These are phyloP conservation scores for Hawksworthiomyces lignivorus DNA, from an alignment of 2,329 filamentous ascomycete genomes.

Conservation along the genomic window DNA sequence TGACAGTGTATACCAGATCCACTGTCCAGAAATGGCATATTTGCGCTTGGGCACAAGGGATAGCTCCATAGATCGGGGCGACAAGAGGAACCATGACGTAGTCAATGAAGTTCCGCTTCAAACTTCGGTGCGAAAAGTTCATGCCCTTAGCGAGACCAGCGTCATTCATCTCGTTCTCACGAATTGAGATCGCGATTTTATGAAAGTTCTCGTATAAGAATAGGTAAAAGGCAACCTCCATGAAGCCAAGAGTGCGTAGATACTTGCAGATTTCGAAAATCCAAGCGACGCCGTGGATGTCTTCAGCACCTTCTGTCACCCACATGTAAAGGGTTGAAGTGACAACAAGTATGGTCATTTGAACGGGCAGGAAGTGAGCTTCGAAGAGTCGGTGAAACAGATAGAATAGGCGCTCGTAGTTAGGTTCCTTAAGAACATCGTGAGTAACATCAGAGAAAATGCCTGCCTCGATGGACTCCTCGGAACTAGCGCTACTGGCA, in stretches of 20 bases:
- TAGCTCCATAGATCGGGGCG: constrained; percentile 59
- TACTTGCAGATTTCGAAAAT: constrained; percentile 53
- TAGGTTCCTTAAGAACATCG: constrained; percentile 41
- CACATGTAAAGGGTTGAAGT: constrained; percentile 53
- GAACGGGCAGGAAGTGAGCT: constrained; percentile 63
- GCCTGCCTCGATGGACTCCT: constrained; percentile 37
- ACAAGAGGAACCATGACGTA: constrained; percentile 59
- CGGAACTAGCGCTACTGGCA: constrained; percentile 14
- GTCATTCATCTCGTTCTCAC: constrained; percentile 59
- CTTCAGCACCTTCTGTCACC: constrained; percentile 41
- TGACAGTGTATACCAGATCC: constrained; percentile 63
- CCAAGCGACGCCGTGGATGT: constrained; percentile 48
- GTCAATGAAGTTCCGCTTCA: constrained; percentile 52
- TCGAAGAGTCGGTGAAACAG: constrained; percentile 64
- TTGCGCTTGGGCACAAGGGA: constrained; percentile 61
- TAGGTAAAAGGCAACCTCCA: constrained; percentile 56
- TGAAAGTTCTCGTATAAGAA: constrained; percentile 63
- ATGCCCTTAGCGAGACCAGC: constrained; percentile 58
- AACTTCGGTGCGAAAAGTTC: constrained; percentile 53
- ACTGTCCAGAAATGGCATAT: constrained; percentile 64
- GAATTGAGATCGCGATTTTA: constrained; percentile 48
- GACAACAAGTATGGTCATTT: constrained; percentile 57
- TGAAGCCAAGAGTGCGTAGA: constrained; percentile 53
- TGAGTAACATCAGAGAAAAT: constrained; percentile 49
- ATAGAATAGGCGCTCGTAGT: constrained; percentile 49